phyloP scores from a whole-genome alignment of 2,329 filamentous ascomycete genomes.

The Talaromyces islandicus region DNA sequence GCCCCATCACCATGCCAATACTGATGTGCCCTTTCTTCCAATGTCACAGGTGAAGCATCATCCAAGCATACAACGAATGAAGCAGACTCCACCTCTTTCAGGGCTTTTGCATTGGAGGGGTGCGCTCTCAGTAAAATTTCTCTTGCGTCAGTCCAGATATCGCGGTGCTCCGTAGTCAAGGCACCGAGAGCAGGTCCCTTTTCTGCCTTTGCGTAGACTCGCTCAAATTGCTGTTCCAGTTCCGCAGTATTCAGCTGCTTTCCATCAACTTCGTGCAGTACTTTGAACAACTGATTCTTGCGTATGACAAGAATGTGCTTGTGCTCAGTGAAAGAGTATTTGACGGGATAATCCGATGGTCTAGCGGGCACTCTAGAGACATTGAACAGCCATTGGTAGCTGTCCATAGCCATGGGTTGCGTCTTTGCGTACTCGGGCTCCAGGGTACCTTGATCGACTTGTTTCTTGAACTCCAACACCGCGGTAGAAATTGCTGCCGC shows the following conservation, averaged over 20 bases:
- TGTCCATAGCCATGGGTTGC: slow-evolving; percentile 95
- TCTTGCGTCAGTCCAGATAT: slow-evolving; percentile 83
- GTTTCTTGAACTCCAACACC: slow-evolving; percentile 86
- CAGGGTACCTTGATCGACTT: slow-evolving; percentile 73
- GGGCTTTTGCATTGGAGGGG: slow-evolving; percentile 67
- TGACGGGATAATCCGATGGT: slow-evolving; percentile 74
- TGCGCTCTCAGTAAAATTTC: slow-evolving; percentile 69
- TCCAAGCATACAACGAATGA: slow-evolving; percentile 92
- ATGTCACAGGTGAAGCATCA: slow-evolving; percentile 81
- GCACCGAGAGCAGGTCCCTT: slow-evolving; percentile 67
- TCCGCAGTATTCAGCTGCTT: slow-evolving; percentile 82
- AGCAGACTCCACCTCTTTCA: slow-evolving; percentile 78
- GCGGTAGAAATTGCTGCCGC: slow-evolving; percentile 85
- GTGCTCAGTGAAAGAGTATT: slow-evolving; percentile 68
- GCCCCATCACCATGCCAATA: slow-evolving; percentile 98
- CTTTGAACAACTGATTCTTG: slow-evolving; percentile 97
- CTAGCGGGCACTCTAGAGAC: slow-evolving; percentile 76
- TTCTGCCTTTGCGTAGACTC: slow-evolving; percentile 73
- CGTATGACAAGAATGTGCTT: slow-evolving; percentile 84
- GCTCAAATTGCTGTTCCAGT: slow-evolving; percentile 81
- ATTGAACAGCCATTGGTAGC: slow-evolving; percentile 99
- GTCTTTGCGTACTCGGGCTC: slow-evolving; percentile 99
- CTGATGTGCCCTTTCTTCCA: slow-evolving; percentile 88
- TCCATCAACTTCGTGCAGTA: slow-evolving; percentile 72
- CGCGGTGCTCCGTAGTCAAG: slow-evolving; percentile 86